phyloP scores from a whole-genome alignment of 2,329 filamentous ascomycete species.

The Cryphonectria naterciae region DNA sequence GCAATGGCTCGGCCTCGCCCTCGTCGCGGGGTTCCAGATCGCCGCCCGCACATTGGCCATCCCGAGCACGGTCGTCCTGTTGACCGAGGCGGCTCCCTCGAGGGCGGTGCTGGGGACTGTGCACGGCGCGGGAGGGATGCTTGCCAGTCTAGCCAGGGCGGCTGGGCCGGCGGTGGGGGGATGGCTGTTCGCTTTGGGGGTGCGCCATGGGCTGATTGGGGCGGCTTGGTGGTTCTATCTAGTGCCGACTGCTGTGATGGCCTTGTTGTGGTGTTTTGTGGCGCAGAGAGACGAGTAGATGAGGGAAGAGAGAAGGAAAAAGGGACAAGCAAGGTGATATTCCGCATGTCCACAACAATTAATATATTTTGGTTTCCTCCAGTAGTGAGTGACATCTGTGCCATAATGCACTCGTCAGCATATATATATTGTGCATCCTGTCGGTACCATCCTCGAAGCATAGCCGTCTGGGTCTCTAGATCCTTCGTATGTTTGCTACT shows the following conservation, averaged over 20 bases:
- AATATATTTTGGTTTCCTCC: too few species aligned
- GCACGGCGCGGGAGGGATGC: constrained; percentile 39
- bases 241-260: not conserved
- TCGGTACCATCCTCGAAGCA: too few species aligned
- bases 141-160: constrained; percentile 36
- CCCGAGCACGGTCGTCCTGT: constrained; percentile 45
- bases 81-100: constrained; percentile 44
- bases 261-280: constrained; percentile 4
- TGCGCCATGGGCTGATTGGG: not conserved
- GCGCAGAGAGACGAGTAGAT: not conserved
- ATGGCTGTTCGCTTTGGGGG: not conserved
- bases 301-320: not conserved
- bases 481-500: too few species aligned
- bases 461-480: too few species aligned
- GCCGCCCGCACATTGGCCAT: constrained; percentile 61
- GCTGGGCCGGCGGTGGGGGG: constrained; percentile 38
- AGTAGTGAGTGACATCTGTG: too few species aligned
- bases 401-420: too few species aligned
- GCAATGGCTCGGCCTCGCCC: not conserved
- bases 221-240: not conserved
- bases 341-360: too few species aligned
- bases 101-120: constrained; percentile 43
- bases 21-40: constrained; percentile 59
- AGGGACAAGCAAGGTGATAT: too few species aligned
- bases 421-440: too few species aligned